Evolutionary conservation across 352 stramenopile genomes (phyloP), one percentile per base, ranked within the genome.

Genomic region (Pythium sp.): DNA sequence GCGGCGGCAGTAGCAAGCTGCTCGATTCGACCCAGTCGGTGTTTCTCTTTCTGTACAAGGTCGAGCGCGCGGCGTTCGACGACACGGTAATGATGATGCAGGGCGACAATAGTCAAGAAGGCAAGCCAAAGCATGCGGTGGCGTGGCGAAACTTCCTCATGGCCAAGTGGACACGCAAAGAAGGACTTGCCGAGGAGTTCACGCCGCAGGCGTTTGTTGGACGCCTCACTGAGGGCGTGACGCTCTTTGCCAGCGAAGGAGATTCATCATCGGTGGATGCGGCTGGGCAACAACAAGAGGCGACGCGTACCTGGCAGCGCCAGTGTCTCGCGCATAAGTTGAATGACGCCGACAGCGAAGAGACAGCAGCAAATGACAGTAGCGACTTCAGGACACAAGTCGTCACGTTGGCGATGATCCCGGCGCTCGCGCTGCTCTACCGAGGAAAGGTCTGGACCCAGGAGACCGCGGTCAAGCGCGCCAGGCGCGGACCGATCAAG

Each of bases 191-290:
- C 11, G 80, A 87, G 51, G 79, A 83, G 38, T 92, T 92, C 70
- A 92, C 84, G 30, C 84, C 81, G 12, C 80, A 92, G 56, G 84
- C 84, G 5, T 76, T 92, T n/a, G 77, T 86, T 3, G 84, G 84
- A 12, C 74, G 84, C 18, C 56, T 92, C 57, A 87, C 77, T 0
- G 74, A 82, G 9, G 81, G 75, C 0, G 41, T 87, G 6, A 65
- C 75, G 53, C 68, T 84, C 47, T 70, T 75, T 28, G 26, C 34
- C 5, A 22, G 53, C 30, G 53, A 54, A 24, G 55, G 69, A 9
- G 22, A 47, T 22, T 18, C 26, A 28, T 30, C 26, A 15, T 30
- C 20, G 8, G 43, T 51, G 15, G 56, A 47, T 12, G 5, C 54
- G 28, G 15, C 54, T 1, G 26, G 18, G 22, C 26, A 64, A 24